A percentile compares a stretch with the other conserved stretches of the same genome.
phyloP scores from a whole-genome alignment of 352 stramenopile genomes.

The Sclerospora graminicola region DNA sequence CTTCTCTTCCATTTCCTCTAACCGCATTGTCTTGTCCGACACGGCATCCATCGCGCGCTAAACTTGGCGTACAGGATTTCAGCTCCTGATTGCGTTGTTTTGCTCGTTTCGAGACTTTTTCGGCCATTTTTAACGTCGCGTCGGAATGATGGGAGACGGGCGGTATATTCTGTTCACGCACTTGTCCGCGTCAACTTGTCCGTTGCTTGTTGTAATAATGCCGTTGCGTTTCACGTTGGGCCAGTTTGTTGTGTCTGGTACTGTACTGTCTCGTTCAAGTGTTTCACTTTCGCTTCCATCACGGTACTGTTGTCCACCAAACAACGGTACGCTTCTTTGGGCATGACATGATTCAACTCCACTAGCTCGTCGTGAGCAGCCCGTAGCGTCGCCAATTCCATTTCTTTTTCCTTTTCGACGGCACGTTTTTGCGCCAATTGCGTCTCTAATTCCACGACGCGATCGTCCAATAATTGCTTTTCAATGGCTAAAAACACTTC shows the following conservation, averaged over 20 bases:
- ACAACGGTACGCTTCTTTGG: too few species aligned
- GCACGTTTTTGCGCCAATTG: conserved; percentile 30
- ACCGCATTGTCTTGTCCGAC: conserved; percentile 25
- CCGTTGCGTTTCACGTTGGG: too few species aligned
- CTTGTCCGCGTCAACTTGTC: conserved; percentile 23
- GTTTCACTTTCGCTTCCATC: conserved; percentile 10
- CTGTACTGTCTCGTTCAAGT: conserved; percentile 11
- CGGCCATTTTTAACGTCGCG: conserved; percentile 1
- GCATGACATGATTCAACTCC: conserved; percentile 12
- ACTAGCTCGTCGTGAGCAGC: conserved; percentile 21
- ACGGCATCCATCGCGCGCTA: conserved; percentile 24
- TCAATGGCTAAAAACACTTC: conserved; percentile 42
- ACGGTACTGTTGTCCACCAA: conserved; percentile 16
- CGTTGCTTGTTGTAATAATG: too few species aligned
- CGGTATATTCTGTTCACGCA: too few species aligned
- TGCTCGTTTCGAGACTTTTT: conserved; percentile 8
- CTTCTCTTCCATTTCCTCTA: conserved; percentile 27
- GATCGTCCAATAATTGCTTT: conserved; percentile 36
- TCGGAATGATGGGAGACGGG: too few species aligned
- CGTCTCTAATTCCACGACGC: conserved; percentile 41
- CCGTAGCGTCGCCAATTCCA: conserved; percentile 23
- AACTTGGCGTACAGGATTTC: conserved; percentile 27
- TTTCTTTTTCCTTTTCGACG: conserved; percentile 32
- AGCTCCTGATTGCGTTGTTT: conserved; percentile 22
- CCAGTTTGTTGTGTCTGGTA: conserved; percentile 4